Percentiles rank a stretch among this genome's conserved stretches.
Conservation (phyloP, 2,329 filamentous ascomycete species). For the Trichoderma koningii region DNA sequence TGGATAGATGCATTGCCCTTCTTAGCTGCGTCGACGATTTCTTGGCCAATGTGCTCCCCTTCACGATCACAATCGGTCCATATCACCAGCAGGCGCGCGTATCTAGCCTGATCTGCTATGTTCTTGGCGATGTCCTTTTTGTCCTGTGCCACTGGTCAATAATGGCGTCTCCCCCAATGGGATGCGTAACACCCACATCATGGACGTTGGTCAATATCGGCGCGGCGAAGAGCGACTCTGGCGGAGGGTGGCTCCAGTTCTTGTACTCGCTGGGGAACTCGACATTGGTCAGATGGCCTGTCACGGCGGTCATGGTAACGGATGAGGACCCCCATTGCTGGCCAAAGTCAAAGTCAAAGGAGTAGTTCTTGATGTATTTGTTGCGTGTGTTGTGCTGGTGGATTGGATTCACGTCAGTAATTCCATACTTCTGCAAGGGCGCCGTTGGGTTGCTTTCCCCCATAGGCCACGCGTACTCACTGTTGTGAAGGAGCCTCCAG, state of each 20-base stretch:
- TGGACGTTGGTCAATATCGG: constrained; percentile 69
- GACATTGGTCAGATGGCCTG: constrained; percentile 80
- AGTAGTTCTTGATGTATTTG: constrained; percentile 90
- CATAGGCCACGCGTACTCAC: constrained; percentile 47
- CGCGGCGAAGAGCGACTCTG: constrained; percentile 77
- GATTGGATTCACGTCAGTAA: constrained; percentile 30
- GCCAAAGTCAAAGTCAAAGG: constrained; percentile 86
- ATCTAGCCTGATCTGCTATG: constrained; percentile 75
- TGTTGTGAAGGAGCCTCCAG: constrained; percentile 70
- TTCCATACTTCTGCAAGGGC: too few relatives aligned
- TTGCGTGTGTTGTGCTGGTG: constrained; percentile 67
- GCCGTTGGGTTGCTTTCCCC: not conserved
- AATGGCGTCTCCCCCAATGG: not conserved
- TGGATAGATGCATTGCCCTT: constrained; percentile 73
- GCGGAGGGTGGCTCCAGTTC: constrained; percentile 79
- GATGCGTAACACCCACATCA: constrained; percentile 49
- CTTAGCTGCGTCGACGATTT: constrained; percentile 80
- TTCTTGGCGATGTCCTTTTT: constrained; percentile 82
- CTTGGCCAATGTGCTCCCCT: constrained; percentile 92
- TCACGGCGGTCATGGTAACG: constrained; percentile 92
- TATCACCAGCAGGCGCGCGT: constrained; percentile 78
- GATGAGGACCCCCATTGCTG: constrained; percentile 75
- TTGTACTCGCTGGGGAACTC: constrained; percentile 76
- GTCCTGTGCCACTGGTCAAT: constrained; percentile 53
- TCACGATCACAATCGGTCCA: constrained; percentile 99